Evolutionary conservation across 1,284 basidiomycete species (phyloP), one percentile per base, ranked within the genome.

Genomic region (Rhodotorula sp.): DNA sequence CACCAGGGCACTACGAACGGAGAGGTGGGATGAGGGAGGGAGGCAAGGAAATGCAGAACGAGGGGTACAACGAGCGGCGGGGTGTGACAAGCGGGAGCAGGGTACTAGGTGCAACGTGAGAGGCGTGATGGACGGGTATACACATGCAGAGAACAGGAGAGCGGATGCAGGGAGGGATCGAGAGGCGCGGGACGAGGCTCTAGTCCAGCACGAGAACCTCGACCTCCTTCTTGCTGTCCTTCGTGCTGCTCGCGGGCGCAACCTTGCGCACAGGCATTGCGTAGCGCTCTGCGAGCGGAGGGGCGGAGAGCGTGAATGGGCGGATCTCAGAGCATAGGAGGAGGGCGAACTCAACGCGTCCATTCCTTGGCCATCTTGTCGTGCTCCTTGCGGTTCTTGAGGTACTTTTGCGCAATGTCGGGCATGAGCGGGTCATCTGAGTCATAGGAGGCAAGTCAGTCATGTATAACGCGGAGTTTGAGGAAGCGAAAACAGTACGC

Each of bases 361-460:
- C 71, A 73, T n/a, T 76, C 74, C 41, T 57, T 58, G 13, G 71
- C 75, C 15, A 51, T 69, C 64, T 68, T 67, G 67, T 76, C 75
- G 63, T 76, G 75, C 44, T 59, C 72, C 41, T 71, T 71, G 25
- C 75, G 61, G 46, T 75, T 69, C 64, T 71, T 73, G 37, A 71
- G 59, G 88, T 96, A 97, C 78, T 94, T 84, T 84, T 95, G 89
- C 46, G 93, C 85, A 69, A 86, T 86, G 80, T 86, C 85, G 65
- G 84, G 85, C 44, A 86, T 84, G 61, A 86, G 81, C n/a, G 88
- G 94, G 81, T 97, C 94, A 82, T 96, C 94, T 69, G 15, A 15
- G 15, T 15, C 39, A 39, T 39, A 15, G n/a, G n/a, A n/a, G n/a
- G n/a, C n/a, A n/a, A n/a, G n/a, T n/a, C n/a, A n/a, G n/a, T n/a